Evolutionary conservation across 352 stramenopile genomes (phyloP), one percentile per base, ranked within the genome.

Genomic region (Detonula confervacea): DNA sequence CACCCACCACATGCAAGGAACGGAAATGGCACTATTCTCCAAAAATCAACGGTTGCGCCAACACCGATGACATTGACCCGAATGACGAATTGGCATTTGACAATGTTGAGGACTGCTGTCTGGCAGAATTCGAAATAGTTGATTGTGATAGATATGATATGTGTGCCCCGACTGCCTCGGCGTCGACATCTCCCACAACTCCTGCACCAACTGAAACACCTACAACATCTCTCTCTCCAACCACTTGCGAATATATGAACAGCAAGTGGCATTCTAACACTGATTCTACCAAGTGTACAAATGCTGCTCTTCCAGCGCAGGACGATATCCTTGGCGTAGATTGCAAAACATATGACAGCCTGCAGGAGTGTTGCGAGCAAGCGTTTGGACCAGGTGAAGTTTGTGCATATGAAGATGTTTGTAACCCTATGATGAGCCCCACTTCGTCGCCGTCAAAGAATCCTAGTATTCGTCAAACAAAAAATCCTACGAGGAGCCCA

Each of bases 11-110:
- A 9, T 56, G 47, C 47, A 16, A 56, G 16, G 47, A 27, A 16
- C 47, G 47, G 8, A 56, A 56, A 16, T 56, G 47, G 47, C 47
- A 56, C 47, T 16, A 16, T 16, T 56, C 47, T 16, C 47, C 47
- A 8, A 27, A 6, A 16, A 27, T 56, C 47, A 27, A 56, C 16
- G 47, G 47, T 11, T 56, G 47, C 47, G 16, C 47, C 16, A 56
- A 56, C 47, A 16, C 47, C 8, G 47, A 56, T 27, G 16, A 16
- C 47, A 27, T 16, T 5, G 16, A 56, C 47, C 47, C 47, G 5
- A 27, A 56, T 27, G 47, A 56, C 47, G 47, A 56, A 22, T 27
- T 56, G 47, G 5, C 5, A 6, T n/a, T n/a, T n/a, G n/a, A 27
- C 47, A 27, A 56, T 16, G 5, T 22, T 16, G 22, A 16, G 35